Evolutionary conservation across 148 eudicot species (phyloP).

Genomic region (Dysphania ambrosioides): DNA sequence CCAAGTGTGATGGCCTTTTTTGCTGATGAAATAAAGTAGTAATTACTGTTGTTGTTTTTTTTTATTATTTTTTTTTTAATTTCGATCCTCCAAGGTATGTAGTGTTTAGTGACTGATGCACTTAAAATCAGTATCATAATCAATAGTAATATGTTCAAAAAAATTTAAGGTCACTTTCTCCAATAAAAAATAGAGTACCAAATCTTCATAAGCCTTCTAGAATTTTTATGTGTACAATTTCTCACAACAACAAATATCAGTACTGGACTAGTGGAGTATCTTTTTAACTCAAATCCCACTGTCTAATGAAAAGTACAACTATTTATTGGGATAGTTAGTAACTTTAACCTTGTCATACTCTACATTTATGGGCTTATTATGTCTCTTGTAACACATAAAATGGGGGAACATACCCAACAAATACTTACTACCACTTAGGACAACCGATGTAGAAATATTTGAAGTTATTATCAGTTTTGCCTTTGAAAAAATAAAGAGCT

Average conservation of each 20-base stretch:
- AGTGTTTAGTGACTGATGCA: conserved; percentile 19
- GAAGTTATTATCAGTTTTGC: too few species aligned
- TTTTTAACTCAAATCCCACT: conserved; percentile 8
- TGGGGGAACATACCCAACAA: not conserved
- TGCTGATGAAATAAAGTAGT: not conserved
- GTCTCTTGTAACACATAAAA: not conserved
- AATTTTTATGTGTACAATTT: conserved; percentile 1
- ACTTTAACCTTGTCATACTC: too few species aligned
- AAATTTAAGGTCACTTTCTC: not conserved
- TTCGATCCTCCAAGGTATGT: conserved; percentile 17
- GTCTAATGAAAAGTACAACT: not conserved
- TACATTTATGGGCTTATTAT: not conserved
- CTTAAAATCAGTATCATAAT: too few species aligned
- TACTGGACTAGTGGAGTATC: not conserved
- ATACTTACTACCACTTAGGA: too few species aligned
- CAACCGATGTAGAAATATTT: too few species aligned
- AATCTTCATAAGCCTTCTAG: too few species aligned
- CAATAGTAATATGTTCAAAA: too few species aligned
- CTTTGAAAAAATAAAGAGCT: too few species aligned
- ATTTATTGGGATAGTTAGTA: not conserved
- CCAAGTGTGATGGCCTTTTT: not conserved
- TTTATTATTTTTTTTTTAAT: not conserved
- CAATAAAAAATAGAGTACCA: not conserved
- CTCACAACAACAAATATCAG: conserved; percentile 12
- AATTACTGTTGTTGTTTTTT: not conserved